A percentile compares a stretch with the other conserved stretches of the same genome.
phyloP scores from a whole-genome alignment of 345 rosid species.

The Hypericum perforatum region DNA sequence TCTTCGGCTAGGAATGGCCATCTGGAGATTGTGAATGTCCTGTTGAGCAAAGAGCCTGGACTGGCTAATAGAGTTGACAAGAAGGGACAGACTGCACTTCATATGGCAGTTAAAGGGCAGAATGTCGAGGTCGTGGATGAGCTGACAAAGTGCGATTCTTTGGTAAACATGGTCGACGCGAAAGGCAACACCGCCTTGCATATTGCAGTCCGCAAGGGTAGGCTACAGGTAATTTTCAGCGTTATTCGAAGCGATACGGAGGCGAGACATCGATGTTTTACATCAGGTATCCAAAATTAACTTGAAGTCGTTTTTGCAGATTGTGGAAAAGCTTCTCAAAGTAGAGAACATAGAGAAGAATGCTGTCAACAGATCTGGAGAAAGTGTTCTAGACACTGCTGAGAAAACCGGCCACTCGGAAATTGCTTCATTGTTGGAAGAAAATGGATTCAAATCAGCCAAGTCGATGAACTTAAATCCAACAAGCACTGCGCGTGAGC shows the following conservation, averaged over 20 bases:
- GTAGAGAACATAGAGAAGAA: constrained; percentile 37
- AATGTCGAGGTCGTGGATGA: constrained; percentile 44
- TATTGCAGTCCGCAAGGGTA: constrained; percentile 60
- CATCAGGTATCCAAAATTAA: constrained; percentile 4
- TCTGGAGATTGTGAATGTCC: constrained; percentile 54
- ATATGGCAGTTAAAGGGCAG: constrained; percentile 93
- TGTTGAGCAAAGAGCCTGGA: constrained; percentile 45
- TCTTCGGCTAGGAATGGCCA: constrained; percentile 88
- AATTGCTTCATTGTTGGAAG: constrained; percentile 38
- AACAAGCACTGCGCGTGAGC: constrained; percentile 28
- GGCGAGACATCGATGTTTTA: background rate
- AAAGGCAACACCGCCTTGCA: constrained; percentile 85
- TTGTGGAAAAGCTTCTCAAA: constrained; percentile 35
- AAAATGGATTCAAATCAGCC: constrained; percentile 43
- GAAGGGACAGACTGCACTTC: constrained; percentile 84
- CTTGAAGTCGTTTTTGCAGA: constrained; percentile 35
- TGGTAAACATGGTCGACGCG: constrained; percentile 56
- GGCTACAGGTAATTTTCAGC: constrained; percentile 73
- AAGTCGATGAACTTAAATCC: constrained; percentile 41
- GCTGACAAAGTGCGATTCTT: constrained; percentile 33
- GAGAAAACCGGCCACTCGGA: constrained; percentile 42
- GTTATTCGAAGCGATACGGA: too few relatives aligned
- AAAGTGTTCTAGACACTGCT: constrained; percentile 65
- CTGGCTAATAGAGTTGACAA: constrained; percentile 47
- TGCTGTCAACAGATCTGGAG: constrained; percentile 52